Evolutionary conservation across 306 rosid genomes (phyloP).

Genomic region (Castanospermum australe): DNA sequence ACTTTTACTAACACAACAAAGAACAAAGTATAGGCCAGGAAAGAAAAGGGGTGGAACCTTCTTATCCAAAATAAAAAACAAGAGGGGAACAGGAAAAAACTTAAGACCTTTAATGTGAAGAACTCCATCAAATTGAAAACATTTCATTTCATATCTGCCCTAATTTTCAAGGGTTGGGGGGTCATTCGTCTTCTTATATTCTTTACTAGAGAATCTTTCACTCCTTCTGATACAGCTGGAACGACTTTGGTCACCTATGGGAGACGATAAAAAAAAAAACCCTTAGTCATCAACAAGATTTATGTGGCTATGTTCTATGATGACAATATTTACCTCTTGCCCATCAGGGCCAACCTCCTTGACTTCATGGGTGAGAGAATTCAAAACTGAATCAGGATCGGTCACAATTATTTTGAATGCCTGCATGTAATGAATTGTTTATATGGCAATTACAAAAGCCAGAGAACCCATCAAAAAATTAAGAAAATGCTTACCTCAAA

Average conservation of each 20-base stretch:
- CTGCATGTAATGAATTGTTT: constrained; percentile 44
- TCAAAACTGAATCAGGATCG: constrained; percentile 90
- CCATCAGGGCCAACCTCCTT: constrained; percentile 90
- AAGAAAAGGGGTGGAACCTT: neutral
- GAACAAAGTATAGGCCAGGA: constrained; percentile 7
- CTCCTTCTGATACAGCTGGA: constrained; percentile 86
- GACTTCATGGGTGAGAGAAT: constrained; percentile 73
- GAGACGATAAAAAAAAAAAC: neutral
- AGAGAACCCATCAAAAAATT: neutral
- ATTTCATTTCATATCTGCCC: constrained; percentile 96
- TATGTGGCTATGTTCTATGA: neutral
- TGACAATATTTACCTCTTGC: constrained; percentile 64
- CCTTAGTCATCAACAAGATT: constrained; percentile 9
- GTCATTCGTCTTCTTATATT: constrained; percentile 95
- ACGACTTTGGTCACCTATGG: constrained; percentile 73
- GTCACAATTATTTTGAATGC: constrained; percentile 85
- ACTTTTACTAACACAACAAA: neutral
- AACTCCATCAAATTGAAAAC: constrained; percentile 96
- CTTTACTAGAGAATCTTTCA: constrained; percentile 75
- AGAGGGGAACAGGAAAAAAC: neutral
- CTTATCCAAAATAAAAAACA: neutral
- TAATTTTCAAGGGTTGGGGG: constrained; percentile 92
- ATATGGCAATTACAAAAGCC: neutral
- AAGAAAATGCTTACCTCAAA: constrained; percentile 62
- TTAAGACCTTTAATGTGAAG: constrained; percentile 85